A percentile compares a stretch with the other conserved stretches of the same genome.
These are phyloP conservation scores for Ganoderma lingzhi DNA, from an alignment of 1,284 basidiomycete species.

Conservation along the genomic window DNA sequence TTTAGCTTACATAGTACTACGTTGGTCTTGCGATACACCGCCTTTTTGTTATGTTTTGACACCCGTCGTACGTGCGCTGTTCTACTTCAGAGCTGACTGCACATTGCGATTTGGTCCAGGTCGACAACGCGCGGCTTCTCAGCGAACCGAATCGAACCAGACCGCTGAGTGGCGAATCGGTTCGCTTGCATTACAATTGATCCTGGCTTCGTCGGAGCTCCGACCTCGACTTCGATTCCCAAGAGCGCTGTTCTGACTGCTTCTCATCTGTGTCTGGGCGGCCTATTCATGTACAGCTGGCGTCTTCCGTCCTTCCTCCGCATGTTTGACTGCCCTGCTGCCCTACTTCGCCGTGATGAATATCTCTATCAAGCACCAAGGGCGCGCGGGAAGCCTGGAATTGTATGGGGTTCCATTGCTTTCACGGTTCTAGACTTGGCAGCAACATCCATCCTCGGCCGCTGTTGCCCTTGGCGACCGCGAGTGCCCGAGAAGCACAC, in stretches of 20 bases:
- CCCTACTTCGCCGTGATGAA: background rate
- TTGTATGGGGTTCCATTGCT: too few species aligned
- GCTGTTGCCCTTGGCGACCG: background rate
- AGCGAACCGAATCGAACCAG: background rate
- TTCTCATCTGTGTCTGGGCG: background rate
- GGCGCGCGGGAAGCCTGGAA: too few species aligned
- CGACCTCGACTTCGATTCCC: background rate
- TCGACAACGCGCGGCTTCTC: background rate
- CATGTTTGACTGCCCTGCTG: background rate
- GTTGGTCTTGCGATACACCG: background rate
- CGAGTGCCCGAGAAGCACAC: too few species aligned
- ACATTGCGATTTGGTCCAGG: background rate
- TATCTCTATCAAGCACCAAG: background rate
- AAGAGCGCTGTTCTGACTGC: background rate
- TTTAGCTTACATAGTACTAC: background rate
- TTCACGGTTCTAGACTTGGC: too few species aligned
- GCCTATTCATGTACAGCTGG: background rate
- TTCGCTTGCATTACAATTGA: background rate
- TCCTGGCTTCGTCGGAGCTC: slow-evolving; percentile 5
- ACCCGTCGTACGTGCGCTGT: background rate
- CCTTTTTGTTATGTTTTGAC: background rate
- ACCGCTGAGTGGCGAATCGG: background rate
- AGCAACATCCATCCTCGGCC: background rate
- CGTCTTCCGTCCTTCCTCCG: background rate
- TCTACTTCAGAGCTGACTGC: background rate